Conservation (phyloP, 176 grass and related monocot genomes). For the Puccinellia tenuiflora region DNA sequence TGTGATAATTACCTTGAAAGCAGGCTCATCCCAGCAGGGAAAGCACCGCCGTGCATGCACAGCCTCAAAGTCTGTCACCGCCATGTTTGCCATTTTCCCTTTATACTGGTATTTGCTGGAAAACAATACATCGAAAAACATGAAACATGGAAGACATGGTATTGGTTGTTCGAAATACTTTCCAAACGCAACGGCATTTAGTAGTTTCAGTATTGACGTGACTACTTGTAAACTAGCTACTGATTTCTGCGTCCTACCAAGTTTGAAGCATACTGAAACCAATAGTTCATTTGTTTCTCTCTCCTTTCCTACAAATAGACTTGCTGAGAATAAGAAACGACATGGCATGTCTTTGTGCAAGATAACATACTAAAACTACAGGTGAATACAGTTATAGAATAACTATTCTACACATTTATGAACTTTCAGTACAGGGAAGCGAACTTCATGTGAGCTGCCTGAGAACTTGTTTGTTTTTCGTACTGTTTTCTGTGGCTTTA, state of each 20-base stretch:
- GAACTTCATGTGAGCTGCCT: too few species aligned
- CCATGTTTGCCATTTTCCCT: constrained; percentile 54
- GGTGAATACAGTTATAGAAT: too few species aligned
- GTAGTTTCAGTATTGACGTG: neutral
- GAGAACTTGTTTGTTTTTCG: too few species aligned
- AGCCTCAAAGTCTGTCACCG: constrained; percentile 58
- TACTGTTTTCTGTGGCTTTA: too few species aligned
- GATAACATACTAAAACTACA: too few species aligned
- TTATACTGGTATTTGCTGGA: constrained; percentile 47
- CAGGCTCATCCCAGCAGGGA: constrained; percentile 80
- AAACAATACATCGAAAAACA: neutral
- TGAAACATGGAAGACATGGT: neutral
- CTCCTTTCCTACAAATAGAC: too few species aligned
- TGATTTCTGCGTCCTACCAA: neutral
- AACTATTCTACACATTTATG: too few species aligned
- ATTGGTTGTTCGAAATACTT: neutral
- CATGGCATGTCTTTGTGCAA: too few species aligned
- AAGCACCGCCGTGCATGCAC: constrained; percentile 71
- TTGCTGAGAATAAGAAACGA: too few species aligned
- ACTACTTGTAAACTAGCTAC: neutral
- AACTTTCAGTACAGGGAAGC: too few species aligned
- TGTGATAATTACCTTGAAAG: constrained; percentile 50
- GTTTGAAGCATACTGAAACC: neutral
- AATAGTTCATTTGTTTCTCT: neutral
- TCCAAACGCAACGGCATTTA: neutral